Base-by-base conservation (phyloP, 2,329 filamentous ascomycete genomes). In the Pseudopithomyces maydicus region DNA sequence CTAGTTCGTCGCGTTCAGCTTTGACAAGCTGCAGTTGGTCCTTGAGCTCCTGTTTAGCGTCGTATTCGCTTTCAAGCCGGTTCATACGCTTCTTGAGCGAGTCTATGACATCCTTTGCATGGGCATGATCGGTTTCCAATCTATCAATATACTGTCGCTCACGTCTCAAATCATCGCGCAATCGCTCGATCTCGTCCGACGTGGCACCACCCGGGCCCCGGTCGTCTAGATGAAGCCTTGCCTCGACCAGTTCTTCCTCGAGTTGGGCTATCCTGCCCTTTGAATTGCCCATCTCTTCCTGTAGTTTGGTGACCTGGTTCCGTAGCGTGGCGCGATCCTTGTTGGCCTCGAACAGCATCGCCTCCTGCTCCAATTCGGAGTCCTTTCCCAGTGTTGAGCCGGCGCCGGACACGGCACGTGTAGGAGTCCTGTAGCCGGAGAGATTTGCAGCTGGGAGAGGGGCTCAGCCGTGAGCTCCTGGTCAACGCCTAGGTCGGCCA, bases 101-200 rank as follows among this genome's bases (percentile, higher is more conserved):
- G n/a, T 81, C 78, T 23, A 80, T 64, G 1, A 77, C 74, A 19
- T 78, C 74, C 52, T 75, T 75, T n/a, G 79, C 72, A 38, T 74
- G 74, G 20, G 77, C 74, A 52, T 82, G 72, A 55, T 82, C 80
- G 11, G 70, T 70, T 63, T 83, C 81, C 17, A 83, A 70, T 58
- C 81, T 77, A 20, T 79, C 79, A 55, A 83, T 83, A 58, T 82
- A 81, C 29, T 81, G 78, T 45, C 78, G 68, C 56, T 82, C 80
- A 43, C 77, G 78, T 29, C 77, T 71, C 23, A 79, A 64, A 50
- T 81, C 78, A 47, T 72, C 69, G 20, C 78, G 77, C 22, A 82
- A 63, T 60, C 79, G 76, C 59, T 78, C 77, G 39, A 78, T 65
- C 22, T 77, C 74, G 49, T 81, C 79, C 5, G 79, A 76, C 45